Conservation (phyloP, 148 eudicot genomes). For the Chenopodium formosanum region DNA sequence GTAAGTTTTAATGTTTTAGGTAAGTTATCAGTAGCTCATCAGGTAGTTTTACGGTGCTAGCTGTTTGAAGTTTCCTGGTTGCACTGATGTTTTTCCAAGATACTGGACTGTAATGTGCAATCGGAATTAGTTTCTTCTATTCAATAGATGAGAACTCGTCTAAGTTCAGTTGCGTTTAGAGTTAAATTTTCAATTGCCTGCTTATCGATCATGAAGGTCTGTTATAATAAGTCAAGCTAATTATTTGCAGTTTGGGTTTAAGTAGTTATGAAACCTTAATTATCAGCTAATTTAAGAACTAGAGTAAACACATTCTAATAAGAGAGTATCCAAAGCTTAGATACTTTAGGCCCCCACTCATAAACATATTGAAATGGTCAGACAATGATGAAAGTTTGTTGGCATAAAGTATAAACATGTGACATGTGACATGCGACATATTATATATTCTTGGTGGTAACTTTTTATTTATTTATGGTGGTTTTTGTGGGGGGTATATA, state of each 20-base stretch:
- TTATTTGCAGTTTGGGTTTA: not conserved
- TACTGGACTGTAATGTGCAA: not conserved
- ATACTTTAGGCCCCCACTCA: slow-evolving; percentile 8
- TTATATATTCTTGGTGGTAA: not conserved
- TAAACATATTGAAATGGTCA: slow-evolving; percentile 4
- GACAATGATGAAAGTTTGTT: slow-evolving; percentile 23
- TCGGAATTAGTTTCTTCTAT: not conserved
- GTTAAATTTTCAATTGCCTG: not conserved
- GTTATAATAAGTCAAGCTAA: not conserved
- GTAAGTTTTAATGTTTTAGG: not conserved
- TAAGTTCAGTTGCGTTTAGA: not conserved
- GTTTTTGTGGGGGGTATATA: slow-evolving; percentile 11
- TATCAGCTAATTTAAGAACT: not conserved
- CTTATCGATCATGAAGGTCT: not conserved
- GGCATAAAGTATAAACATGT: slow-evolving; percentile 5
- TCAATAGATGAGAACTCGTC: not conserved
- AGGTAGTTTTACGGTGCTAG: not conserved
- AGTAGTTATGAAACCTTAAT: not conserved
- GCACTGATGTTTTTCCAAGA: not conserved
- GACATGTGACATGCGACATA: slow-evolving; percentile 18
- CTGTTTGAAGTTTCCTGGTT: not conserved
- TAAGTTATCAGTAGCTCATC: not conserved
- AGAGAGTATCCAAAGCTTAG: slow-evolving; percentile 19
- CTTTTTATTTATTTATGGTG: not conserved
- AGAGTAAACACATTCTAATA: not conserved